A percentile compares a stretch with the other conserved stretches of the same genome.
phyloP scores from a whole-genome alignment of 441 rosid species.

The Daphne laureola region DNA sequence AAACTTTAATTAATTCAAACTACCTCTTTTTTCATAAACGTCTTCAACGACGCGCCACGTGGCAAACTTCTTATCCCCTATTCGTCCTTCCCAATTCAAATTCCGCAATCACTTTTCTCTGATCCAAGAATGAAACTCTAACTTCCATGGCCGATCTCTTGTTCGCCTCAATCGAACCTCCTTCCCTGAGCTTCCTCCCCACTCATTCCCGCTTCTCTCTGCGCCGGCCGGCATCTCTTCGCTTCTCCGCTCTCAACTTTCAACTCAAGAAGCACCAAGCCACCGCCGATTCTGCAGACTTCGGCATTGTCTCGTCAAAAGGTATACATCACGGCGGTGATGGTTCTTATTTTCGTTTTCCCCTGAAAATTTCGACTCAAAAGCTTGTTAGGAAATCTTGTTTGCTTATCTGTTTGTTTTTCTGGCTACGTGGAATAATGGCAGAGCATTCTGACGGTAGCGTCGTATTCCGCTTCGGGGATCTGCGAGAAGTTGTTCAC shows the following conservation, averaged over 20 bases:
- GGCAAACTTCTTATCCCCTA: too few relatives aligned
- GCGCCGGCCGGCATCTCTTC: conserved; percentile 3
- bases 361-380: conserved; percentile 33
- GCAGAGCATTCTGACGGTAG: conserved; percentile 60
- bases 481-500: conserved; percentile 26
- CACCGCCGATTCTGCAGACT: conserved; percentile 18
- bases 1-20: too few relatives aligned
- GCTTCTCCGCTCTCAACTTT: conserved; percentile 11
- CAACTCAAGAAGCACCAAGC: conserved; percentile 2
- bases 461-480: conserved; percentile 52
- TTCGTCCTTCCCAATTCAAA: too few relatives aligned
- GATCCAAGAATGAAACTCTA: too few relatives aligned
- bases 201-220: conserved; percentile 1
- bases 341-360: not conserved
- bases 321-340: conserved; percentile 14
- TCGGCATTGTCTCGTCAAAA: conserved; percentile 23
- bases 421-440: not conserved
- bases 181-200: conserved; percentile 10
- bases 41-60: too few relatives aligned
- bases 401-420: conserved; percentile 9
- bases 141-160: conserved; percentile 5
- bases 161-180: conserved; percentile 7
- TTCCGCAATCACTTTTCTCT: too few relatives aligned
- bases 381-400: conserved; percentile 10
- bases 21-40: too few relatives aligned